These are phyloP conservation scores for Dendrobium officinale DNA, from an alignment of 106 monocot genomes.

Conservation along the genomic window DNA sequence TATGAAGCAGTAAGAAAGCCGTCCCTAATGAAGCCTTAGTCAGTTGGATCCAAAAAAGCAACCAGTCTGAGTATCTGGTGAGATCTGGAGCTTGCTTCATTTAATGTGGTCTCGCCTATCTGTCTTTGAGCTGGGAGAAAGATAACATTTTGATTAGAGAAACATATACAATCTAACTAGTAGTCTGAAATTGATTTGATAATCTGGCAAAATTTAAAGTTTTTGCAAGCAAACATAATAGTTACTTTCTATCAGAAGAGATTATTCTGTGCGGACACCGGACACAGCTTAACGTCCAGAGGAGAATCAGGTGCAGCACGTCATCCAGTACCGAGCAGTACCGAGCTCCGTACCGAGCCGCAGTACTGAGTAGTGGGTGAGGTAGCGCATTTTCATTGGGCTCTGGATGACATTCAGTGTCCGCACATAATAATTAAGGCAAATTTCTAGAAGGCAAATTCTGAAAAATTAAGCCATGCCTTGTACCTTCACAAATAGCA, in stretches of 20 bases:
- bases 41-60: conserved; percentile 4
- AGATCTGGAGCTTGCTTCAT: conserved; percentile 79
- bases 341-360: too few species aligned
- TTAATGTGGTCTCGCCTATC: conserved; percentile 62
- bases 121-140: conserved; percentile 54
- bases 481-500: conserved; percentile 50
- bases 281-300: too few species aligned
- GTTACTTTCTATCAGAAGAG: neutral
- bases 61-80: conserved; percentile 84
- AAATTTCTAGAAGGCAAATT: neutral
- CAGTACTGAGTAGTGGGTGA: too few species aligned
- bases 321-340: too few species aligned
- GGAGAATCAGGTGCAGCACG: too few species aligned
- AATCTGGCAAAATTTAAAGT: neutral
- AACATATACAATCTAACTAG: neutral
- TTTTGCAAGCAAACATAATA: neutral
- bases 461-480: neutral
- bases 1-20: too few species aligned
- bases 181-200: neutral
- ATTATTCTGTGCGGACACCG: too few species aligned
- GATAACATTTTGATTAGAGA: conserved; percentile 1
- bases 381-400: too few species aligned
- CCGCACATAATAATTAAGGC: too few species aligned
- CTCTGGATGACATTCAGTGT: too few species aligned
- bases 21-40: too few species aligned